phyloP scores from a whole-genome alignment of 495 filamentous ascomycete genomes.

The Cetradonia linearis region DNA sequence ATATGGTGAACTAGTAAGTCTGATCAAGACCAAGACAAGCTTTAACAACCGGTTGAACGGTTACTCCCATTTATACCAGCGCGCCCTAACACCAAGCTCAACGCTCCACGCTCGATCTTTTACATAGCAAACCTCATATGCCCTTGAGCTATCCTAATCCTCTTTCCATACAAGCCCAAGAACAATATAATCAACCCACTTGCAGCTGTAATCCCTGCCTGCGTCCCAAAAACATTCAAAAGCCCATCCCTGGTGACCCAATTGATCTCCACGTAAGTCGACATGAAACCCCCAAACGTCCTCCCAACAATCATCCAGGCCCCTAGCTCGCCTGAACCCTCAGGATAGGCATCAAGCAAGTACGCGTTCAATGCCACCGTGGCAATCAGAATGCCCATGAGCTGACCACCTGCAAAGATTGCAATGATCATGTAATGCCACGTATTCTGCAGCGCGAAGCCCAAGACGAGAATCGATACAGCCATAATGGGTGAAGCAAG shows the following conservation, averaged over 20 bases:
- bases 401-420: constrained; percentile 46
- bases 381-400: constrained; percentile 54
- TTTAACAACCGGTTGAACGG: neutral
- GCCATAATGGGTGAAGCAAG: constrained; percentile 42
- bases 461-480: constrained; percentile 43
- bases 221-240: constrained; percentile 1
- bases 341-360: constrained; percentile 49
- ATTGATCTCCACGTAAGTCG: constrained; percentile 41
- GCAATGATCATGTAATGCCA: constrained; percentile 49
- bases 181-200: constrained; percentile 16
- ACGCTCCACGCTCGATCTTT: neutral
- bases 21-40: neutral
- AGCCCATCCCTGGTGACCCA: constrained; percentile 25
- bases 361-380: constrained; percentile 53
- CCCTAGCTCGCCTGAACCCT: constrained; percentile 46
- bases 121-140: constrained; percentile 19
- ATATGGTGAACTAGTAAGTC: too few relatives aligned
- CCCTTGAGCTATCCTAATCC: constrained; percentile 17
- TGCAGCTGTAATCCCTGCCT: constrained; percentile 17
- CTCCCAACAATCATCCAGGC: constrained; percentile 43
- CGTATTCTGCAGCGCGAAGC: constrained; percentile 41
- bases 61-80: too few relatives aligned
- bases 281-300: constrained; percentile 39
- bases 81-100: too few relatives aligned
- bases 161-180: constrained; percentile 18